Conservation (phyloP, 805 yeast species). For the Cyberlindnera nakhonratchasimensis region DNA sequence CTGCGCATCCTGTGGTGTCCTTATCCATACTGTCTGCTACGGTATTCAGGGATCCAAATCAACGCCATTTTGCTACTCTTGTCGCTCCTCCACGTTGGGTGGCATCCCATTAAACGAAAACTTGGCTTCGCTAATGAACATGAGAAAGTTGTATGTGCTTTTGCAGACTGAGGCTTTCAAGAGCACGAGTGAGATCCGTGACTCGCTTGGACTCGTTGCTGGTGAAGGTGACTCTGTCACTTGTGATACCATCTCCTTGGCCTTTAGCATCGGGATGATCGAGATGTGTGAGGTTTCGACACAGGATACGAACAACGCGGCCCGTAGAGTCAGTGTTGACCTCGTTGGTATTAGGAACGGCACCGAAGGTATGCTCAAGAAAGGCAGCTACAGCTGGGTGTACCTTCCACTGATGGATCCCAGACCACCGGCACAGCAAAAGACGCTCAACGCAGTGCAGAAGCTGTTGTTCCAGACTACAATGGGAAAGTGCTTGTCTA, state of each 20-base stretch:
- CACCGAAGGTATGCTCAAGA: slow-evolving; percentile 7
- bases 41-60: slow-evolving; percentile 22
- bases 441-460: not conserved
- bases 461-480: slow-evolving; percentile 12
- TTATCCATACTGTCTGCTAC: slow-evolving; percentile 36
- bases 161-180: slow-evolving; percentile 24
- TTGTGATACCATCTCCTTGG: slow-evolving; percentile 13
- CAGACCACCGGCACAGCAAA: not conserved
- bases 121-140: slow-evolving; percentile 32
- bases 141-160: slow-evolving; percentile 34
- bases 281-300: not conserved
- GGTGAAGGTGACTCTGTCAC: slow-evolving; percentile 8
- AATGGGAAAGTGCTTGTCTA: slow-evolving; percentile 13
- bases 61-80: slow-evolving; percentile 26
- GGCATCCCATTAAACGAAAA: slow-evolving; percentile 17
- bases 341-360: slow-evolving; percentile 7
- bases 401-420: not conserved
- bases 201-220: slow-evolving; percentile 17
- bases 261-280: slow-evolving; percentile 1
- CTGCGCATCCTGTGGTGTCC: slow-evolving; percentile 32
- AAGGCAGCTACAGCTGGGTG: not conserved
- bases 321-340: slow-evolving; percentile 2
- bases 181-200: slow-evolving; percentile 15
- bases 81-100: slow-evolving; percentile 25
- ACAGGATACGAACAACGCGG: not conserved